These are phyloP conservation scores for Termitomyces sp. DNA, from an alignment of 768 basidiomycete genomes.

Conservation along the genomic window DNA sequence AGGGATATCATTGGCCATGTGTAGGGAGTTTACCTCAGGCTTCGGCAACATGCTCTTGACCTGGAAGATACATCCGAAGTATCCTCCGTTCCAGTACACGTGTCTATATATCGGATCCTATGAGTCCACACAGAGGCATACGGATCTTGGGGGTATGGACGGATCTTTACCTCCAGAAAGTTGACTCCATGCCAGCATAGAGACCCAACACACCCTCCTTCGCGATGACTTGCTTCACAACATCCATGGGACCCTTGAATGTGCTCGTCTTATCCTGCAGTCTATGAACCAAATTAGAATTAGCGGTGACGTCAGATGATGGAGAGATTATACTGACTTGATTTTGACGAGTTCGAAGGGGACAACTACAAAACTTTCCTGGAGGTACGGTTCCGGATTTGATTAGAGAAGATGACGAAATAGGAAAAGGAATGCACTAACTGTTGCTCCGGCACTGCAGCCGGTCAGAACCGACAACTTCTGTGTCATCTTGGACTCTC, in stretches of 20 bases:
- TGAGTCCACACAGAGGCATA: neutral
- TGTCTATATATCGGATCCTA: conserved; percentile 43
- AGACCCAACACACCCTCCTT: conserved; percentile 82
- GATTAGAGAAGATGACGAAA: neutral
- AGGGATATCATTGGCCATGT: neutral
- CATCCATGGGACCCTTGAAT: conserved; percentile 89
- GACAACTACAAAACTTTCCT: conserved; percentile 91
- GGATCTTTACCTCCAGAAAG: conserved; percentile 84
- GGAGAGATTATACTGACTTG: conserved; percentile 38
- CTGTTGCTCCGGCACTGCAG: conserved; percentile 89
- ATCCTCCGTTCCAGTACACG: conserved; percentile 92
- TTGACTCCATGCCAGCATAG: conserved; percentile 95
- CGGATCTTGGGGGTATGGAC: neutral
- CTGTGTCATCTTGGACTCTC: conserved; percentile 85
- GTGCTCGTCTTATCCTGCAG: conserved; percentile 92
- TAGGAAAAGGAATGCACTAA: conserved; percentile 19
- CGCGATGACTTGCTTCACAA: conserved; percentile 72
- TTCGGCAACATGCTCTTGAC: conserved; percentile 79
- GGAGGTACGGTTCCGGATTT: neutral
- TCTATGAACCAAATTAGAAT: conserved; percentile 29
- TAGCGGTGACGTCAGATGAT: neutral
- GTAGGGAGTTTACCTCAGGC: conserved; percentile 55
- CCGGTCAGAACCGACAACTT: conserved; percentile 87
- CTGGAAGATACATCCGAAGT: conserved; percentile 91
- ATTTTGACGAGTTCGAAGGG: conserved; percentile 97